Percentiles rank a stretch among this genome's conserved stretches.
These are phyloP conservation scores for Musa itinerans DNA, from an alignment of 176 grass and related monocot species.

Conservation along the genomic window DNA sequence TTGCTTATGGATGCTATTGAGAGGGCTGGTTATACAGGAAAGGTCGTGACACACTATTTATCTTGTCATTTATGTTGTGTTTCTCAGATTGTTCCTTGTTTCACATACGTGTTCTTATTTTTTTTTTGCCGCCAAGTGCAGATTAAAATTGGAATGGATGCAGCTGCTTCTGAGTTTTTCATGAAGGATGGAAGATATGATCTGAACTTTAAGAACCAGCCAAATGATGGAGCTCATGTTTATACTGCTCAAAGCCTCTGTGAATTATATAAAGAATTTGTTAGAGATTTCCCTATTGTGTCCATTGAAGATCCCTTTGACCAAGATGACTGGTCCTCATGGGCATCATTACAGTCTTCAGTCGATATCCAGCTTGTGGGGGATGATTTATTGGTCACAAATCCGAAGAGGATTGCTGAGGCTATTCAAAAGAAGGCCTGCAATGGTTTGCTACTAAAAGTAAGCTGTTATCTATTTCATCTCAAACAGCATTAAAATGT, in stretches of 20 bases:
- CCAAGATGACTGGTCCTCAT: conserved; percentile 93
- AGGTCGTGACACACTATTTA: conserved; percentile 24
- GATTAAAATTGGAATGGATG: conserved; percentile 99
- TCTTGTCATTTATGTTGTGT: background rate
- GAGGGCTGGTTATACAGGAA: conserved; percentile 89
- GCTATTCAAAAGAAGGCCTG: conserved; percentile 88
- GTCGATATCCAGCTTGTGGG: conserved; percentile 93
- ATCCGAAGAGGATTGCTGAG: conserved; percentile 78
- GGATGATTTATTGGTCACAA: conserved; percentile 96
- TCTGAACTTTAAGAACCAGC: conserved; percentile 92
- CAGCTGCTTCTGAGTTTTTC: conserved; percentile 93
- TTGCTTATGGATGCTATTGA: conserved; percentile 98
- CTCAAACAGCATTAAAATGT: background rate
- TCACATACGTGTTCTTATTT: background rate
- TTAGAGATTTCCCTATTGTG: conserved; percentile 90
- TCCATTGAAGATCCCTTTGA: conserved; percentile 99
- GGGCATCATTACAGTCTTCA: conserved; percentile 66
- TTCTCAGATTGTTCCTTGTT: background rate
- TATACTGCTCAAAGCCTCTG: conserved; percentile 49
- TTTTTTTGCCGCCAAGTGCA: conserved; percentile 20
- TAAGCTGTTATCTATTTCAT: conserved; percentile 11
- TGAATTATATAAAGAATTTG: conserved; percentile 73
- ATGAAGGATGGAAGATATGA: conserved; percentile 81
- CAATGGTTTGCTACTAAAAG: conserved; percentile 87
- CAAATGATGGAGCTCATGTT: conserved; percentile 73